A percentile compares a stretch with the other conserved stretches of the same genome.
These are phyloP conservation scores for Tranzscheliella williamsii DNA, from an alignment of 1,284 basidiomycete species.

Conservation along the genomic window DNA sequence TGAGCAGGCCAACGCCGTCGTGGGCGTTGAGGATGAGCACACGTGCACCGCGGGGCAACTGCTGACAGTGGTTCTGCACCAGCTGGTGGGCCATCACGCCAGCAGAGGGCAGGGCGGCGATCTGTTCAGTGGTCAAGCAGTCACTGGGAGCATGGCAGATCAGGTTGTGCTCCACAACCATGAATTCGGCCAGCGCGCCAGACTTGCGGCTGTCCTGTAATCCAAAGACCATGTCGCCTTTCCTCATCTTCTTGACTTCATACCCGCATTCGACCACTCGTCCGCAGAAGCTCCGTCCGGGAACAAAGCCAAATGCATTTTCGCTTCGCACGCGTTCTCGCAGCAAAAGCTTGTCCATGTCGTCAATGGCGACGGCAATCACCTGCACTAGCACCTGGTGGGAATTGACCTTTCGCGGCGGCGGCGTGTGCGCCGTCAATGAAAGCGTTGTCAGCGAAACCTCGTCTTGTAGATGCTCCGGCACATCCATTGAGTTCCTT, in stretches of 20 bases:
- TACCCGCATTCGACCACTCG: slow-evolving; percentile 62
- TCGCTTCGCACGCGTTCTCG: slow-evolving; percentile 58
- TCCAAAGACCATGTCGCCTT: slow-evolving; percentile 63
- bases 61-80: slow-evolving; percentile 59
- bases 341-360: slow-evolving; percentile 56
- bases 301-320: slow-evolving; percentile 60
- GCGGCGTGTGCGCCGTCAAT: slow-evolving; percentile 54
- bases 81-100: slow-evolving; percentile 62
- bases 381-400: slow-evolving; percentile 62
- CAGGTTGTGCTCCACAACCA: slow-evolving; percentile 59
- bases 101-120: slow-evolving; percentile 62
- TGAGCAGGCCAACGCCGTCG: slow-evolving; percentile 61
- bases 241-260: slow-evolving; percentile 59
- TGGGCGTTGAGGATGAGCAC: slow-evolving; percentile 63
- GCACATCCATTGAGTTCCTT: slow-evolving; percentile 34
- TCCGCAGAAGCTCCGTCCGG: slow-evolving; percentile 62
- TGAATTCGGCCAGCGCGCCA: slow-evolving; percentile 61
- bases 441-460: slow-evolving; percentile 43
- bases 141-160: slow-evolving; percentile 61
- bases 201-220: slow-evolving; percentile 61
- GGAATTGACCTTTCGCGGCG: slow-evolving; percentile 60
- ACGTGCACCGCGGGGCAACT: slow-evolving; percentile 58
- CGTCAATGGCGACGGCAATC: slow-evolving; percentile 62
- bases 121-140: slow-evolving; percentile 60
- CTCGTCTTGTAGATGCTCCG: slow-evolving; percentile 48